Evolutionary conservation across 2,329 filamentous ascomycete species (phyloP).

Genomic region (Penicillium sp.): DNA sequence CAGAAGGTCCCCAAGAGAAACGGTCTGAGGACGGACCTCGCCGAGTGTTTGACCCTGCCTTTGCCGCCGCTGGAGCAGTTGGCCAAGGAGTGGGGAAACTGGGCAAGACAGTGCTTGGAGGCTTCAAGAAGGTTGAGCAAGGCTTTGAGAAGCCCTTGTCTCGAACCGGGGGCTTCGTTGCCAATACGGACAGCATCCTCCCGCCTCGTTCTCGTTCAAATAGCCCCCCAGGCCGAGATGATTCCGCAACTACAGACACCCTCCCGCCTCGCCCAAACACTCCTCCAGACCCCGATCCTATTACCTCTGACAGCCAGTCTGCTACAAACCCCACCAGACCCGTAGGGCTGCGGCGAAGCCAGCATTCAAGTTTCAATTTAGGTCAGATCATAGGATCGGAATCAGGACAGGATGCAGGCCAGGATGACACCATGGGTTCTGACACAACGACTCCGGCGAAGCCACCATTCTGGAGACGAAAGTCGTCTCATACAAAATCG

Average conservation of each 20-base stretch:
- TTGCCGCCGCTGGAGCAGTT: conserved; percentile 53
- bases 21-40: conserved; percentile 18
- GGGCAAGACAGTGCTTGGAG: conserved; percentile 46
- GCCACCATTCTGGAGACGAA: conserved; percentile 35
- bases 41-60: conserved; percentile 44
- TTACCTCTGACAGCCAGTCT: conserved; percentile 1
- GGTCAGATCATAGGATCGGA: background rate
- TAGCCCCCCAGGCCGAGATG: conserved; percentile 5
- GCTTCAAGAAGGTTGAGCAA: conserved; percentile 41
- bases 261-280: background rate
- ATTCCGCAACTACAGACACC: background rate
- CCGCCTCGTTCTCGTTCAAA: conserved; percentile 7
- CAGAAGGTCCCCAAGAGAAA: conserved; percentile 13
- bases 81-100: conserved; percentile 49
- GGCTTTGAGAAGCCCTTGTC: conserved; percentile 37
- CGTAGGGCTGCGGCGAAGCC: conserved; percentile 3
- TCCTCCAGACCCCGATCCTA: conserved; percentile 5
- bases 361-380: background rate
- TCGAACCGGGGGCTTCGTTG: conserved; percentile 35
- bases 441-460: conserved; percentile 18
- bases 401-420: background rate
- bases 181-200: conserved; percentile 7
- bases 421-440: background rate
- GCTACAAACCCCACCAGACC: conserved; percentile 3
- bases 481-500: conserved; percentile 31